Percentiles rank a stretch among this genome's conserved stretches.
Conservation (phyloP, 2,329 filamentous ascomycete genomes). For the Eutypa lata region DNA sequence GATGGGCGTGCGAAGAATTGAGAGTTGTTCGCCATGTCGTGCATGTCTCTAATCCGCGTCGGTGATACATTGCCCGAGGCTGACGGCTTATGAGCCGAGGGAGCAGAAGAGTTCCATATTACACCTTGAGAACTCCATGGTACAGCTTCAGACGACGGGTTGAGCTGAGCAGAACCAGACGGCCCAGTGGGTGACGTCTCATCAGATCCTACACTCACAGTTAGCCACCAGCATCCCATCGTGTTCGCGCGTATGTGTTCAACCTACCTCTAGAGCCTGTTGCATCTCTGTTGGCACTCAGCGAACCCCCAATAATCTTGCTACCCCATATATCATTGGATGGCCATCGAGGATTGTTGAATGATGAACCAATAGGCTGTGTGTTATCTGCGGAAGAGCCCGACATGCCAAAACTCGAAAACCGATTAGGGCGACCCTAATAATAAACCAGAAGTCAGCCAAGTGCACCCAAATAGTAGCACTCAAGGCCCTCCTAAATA, state of each 20-base stretch:
- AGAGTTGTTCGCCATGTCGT: slow-evolving; percentile 41
- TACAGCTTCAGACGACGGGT: slow-evolving; percentile 67
- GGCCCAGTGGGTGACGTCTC: slow-evolving; percentile 48
- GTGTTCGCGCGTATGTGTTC: not conserved
- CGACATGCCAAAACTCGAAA: slow-evolving; percentile 34
- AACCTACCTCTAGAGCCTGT: slow-evolving; percentile 47
- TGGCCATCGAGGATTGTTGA: slow-evolving; percentile 34
- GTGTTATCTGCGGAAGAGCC: slow-evolving; percentile 29
- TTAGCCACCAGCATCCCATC: slow-evolving; percentile 12
- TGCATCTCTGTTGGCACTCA: slow-evolving; percentile 42
- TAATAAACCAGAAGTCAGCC: not conserved
- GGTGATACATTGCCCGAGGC: slow-evolving; percentile 57
- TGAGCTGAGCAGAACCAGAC: slow-evolving; percentile 67
- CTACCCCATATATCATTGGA: slow-evolving; percentile 50
- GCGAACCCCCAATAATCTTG: slow-evolving; percentile 39
- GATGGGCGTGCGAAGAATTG: slow-evolving; percentile 44
- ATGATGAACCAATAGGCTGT: slow-evolving; percentile 39
- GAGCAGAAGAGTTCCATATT: slow-evolving; percentile 57
- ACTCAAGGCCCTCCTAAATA: not conserved
- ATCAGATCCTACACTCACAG: slow-evolving; percentile 30
- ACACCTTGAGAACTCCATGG: slow-evolving; percentile 52
- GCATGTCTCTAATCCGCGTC: slow-evolving; percentile 49
- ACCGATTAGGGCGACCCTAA: slow-evolving; percentile 27
- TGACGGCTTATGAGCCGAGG: slow-evolving; percentile 36
- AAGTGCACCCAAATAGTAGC: not conserved